phyloP scores from a whole-genome alignment of 179 eudicot genomes.

The Nepenthes alata region DNA sequence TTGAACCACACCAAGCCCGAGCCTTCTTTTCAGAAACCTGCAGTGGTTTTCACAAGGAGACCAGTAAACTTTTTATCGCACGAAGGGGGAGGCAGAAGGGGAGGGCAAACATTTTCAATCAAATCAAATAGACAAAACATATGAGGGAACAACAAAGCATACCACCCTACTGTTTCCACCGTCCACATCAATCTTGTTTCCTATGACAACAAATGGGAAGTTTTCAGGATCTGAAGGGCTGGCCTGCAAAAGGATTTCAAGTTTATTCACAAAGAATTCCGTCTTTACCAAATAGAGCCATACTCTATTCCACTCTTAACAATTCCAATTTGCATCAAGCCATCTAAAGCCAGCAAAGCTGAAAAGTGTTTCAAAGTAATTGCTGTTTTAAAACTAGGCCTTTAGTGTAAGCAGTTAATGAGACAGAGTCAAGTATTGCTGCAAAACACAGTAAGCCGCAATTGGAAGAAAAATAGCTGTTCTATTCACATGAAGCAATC shows the following conservation, averaged over 20 bases:
- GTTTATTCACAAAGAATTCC: background rate
- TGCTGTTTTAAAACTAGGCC: too few relatives aligned
- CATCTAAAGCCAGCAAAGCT: background rate
- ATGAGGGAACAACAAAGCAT: constrained; percentile 7
- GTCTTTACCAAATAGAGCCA: background rate
- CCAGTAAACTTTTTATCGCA: background rate
- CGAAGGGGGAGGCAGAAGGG: background rate
- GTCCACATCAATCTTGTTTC: constrained; percentile 65
- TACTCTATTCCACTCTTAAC: background rate
- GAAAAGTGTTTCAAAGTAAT: too few relatives aligned
- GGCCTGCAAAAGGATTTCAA: constrained; percentile 31
- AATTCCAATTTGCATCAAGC: background rate
- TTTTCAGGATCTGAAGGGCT: constrained; percentile 71
- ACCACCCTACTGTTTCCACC: constrained; percentile 80
- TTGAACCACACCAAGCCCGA: constrained; percentile 52
- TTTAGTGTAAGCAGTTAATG: too few relatives aligned
- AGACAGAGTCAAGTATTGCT: too few relatives aligned
- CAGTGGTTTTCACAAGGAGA: background rate
- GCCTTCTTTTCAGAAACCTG: constrained; percentile 76
- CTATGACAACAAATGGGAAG: constrained; percentile 72
- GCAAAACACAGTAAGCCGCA: too few relatives aligned
- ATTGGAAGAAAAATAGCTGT: too few relatives aligned
- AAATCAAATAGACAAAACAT: background rate
- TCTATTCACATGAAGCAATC: too few relatives aligned
- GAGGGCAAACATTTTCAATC: background rate